A percentile compares a stretch with the other conserved stretches of the same genome.
phyloP scores from a whole-genome alignment of 495 filamentous ascomycete species.

The Podospora didyma region DNA sequence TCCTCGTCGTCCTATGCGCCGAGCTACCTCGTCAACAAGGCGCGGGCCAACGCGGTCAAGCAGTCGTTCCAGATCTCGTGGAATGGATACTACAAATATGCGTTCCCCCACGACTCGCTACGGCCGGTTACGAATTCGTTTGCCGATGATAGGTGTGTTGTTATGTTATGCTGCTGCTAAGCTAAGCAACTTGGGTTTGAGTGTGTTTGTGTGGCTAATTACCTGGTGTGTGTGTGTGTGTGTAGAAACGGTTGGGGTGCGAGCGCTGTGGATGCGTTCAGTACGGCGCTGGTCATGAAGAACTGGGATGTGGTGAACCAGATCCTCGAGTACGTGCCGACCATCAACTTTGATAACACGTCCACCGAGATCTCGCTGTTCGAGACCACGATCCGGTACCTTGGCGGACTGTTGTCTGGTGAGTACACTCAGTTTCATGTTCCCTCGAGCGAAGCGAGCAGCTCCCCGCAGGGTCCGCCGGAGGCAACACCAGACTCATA shows the following conservation, averaged over 20 bases:
- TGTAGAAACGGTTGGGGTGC: conserved; percentile 83
- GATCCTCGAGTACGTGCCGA: conserved; percentile 65
- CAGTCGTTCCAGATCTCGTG: conserved; percentile 73
- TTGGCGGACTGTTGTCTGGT: conserved; percentile 72
- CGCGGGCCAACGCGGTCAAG: conserved; percentile 62
- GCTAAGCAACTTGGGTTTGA: too few relatives aligned
- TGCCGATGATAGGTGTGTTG: conserved; percentile 62
- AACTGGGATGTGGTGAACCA: conserved; percentile 60
- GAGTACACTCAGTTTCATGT: conserved; percentile 1
- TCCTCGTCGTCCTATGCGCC: background rate
- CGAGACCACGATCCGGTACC: conserved; percentile 86
- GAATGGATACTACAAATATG: conserved; percentile 77
- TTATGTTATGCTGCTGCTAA: background rate
- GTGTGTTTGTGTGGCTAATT: too few relatives aligned
- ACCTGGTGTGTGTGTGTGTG: too few relatives aligned
- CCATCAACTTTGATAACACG: conserved; percentile 65
- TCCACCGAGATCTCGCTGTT: conserved; percentile 65
- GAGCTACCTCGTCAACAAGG: conserved; percentile 25
- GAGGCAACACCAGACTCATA: too few relatives aligned
- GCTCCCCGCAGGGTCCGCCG: too few relatives aligned
- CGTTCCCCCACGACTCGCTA: conserved; percentile 76
- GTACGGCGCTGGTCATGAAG: conserved; percentile 75
- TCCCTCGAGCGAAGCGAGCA: too few relatives aligned
- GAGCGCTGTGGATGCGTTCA: conserved; percentile 76
- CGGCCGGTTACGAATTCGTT: conserved; percentile 61